Evolutionary conservation across 148 eudicot species (phyloP), one percentile per base, ranked within the genome.

Genomic region (Spergularia marina): DNA sequence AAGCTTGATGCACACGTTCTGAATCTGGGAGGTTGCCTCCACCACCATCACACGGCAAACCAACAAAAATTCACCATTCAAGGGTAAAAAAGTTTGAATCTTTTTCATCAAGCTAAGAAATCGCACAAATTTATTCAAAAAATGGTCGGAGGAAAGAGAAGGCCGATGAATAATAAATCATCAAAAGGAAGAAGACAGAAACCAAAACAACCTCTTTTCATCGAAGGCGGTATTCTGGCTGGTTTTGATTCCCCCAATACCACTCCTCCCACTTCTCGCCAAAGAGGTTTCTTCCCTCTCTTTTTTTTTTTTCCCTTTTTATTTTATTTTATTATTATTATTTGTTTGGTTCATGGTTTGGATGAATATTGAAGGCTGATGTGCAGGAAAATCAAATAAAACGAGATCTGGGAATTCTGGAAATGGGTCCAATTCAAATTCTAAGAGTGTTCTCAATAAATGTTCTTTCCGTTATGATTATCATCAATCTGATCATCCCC

Each of bases 151-250:
- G 89, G 92, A 56, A 82, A 83, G 71, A 73, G 80, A 63, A 81
- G 80, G 78, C 71, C 78, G 10, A 52, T 49, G 16, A 81, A 78
- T 52, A 88, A 85, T 23, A 79, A 79, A 41, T 88, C 84, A 87
- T 69, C 85, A 11, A 85, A 77, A 52, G 70, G 71, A 52, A 76
- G 87, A 55, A 81, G 70, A 39, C 76, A 8, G 47, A 54, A 36
- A 12, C 68, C 70, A 44, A 76, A 44, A 21, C 84, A 74, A 77
- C 74, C 89, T 9, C 76, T 92, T 4, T 92, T 90, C 34, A 82
- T 90, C 20, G 86, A 86, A 69, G 96, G 97, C 52, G 96, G 96
- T 39, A 65, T 87, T 12, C 83, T 90, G 66, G 83, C 86, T 65
- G 91, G 83, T 56, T 66, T 79, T 56, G 71, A 67, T 82, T 41